Base-by-base conservation (phyloP, 495 filamentous ascomycete species). In the Physcia stellaris region DNA sequence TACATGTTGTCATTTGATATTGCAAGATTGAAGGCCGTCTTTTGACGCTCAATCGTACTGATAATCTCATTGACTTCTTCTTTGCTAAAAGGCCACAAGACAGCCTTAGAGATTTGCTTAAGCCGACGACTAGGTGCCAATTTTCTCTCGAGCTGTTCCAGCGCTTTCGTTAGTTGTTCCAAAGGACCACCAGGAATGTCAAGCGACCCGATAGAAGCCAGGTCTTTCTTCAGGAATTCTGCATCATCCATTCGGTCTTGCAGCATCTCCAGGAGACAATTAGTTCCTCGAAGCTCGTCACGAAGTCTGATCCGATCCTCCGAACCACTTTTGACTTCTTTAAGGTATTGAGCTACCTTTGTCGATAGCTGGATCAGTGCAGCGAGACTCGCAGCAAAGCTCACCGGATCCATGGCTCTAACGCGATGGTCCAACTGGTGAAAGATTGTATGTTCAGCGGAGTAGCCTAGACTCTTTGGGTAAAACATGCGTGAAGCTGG, bases 1-100 rank as follows among this genome's bases (percentile, higher is more conserved):
- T 21, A 35, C 24, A 45, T 40, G 21, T 32, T 15, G 12, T 46
- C 29, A 6, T 27, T 39, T 29, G 34, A 17, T 6, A 46, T 19
- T 12, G 31, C 37, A 13, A 46, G 27, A 7, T 16, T 34, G 10
- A 46, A 41, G 10, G 33, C 15, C 3, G 31, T 41, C 30, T 46
- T 46, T n/a, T 41, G 43, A n/a, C 43, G 37, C 32, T 46, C 37
- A 20, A 46, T 40, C 0, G 13, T 23, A 7, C 12, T 11, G 10
- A 46, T 15, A 6, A 46, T 34, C 20, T 26, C 21, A 15, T 7
- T 9, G 17, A 46, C 18, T 16, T 46, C 17, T 11, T 20, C 13
- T 31, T 41, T 46, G 20, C 41, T 32, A 15, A 46, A 41, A 18
- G 29, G 38, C 43, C 43, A 46, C 12, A 29, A 23, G 4, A 46